Evolutionary conservation across 441 rosid species (phyloP), one percentile per base, ranked within the genome.

Genomic region (Gossypium schwendimanii): DNA sequence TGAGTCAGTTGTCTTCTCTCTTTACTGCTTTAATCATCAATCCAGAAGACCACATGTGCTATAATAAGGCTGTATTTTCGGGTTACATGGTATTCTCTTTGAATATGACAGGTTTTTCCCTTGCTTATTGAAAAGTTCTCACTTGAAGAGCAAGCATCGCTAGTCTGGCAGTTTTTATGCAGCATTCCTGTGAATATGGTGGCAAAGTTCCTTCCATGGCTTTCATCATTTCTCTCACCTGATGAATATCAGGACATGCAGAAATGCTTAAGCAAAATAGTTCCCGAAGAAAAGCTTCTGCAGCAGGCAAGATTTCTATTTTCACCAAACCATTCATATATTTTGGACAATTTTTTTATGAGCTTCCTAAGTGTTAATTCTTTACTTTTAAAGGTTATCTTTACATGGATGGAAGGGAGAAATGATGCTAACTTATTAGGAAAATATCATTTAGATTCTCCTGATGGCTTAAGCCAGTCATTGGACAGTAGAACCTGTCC

Each of bases 401-500:
- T 86, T 81, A 77, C 85, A 72, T 89, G 94, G 94, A 81, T 89
- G 84, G 84, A 84, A 75, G 78, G 87, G 70, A 73, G 74, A 77
- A 75, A 75, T 66, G 80, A 65, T 21, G 72, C 68, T 53, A 73
- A 69, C 45, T 67, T 61, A 45, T 61, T 73, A 74, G 79, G 78
- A 17, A 74, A 70, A 41, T 80, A 80, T 73, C 80, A 73, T 75
- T 61, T 73, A 63, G 85, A 82, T 83, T 79, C 88, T 74, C 70
- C 81, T 68, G 44, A 79, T 71, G 82, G 79, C 75, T 73, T 64
- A 74, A 81, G 70, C 74, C 76, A 77, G 74, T 72, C 80, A 66
- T 72, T 77, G 71, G 82, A 81, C 59, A 73, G 71, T 61, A 81
- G 78, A 41, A 77, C 73, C 47, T 80, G 91, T 73, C 83, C 83